phyloP scores from a whole-genome alignment of 257 asterid genomes.

The Galeopsis tetrahit region DNA sequence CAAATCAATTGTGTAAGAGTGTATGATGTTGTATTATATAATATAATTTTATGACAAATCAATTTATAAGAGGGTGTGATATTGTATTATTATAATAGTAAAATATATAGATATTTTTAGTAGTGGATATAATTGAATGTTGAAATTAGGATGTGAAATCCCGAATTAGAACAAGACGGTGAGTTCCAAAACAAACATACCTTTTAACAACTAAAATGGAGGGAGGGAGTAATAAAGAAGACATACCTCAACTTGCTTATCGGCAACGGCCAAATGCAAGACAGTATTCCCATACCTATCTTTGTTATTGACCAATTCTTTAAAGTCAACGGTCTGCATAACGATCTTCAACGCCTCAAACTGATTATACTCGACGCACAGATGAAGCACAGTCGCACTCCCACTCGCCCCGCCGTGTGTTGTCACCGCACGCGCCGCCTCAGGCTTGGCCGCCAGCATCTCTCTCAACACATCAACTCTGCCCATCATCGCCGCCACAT shows the following conservation, averaged over 20 bases:
- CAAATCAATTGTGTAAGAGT: too few species aligned
- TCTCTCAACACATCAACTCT: slow-evolving; percentile 39
- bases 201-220: too few species aligned
- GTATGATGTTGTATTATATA: too few species aligned
- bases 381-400: slow-evolving; percentile 41
- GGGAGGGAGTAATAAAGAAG: too few species aligned
- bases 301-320: slow-evolving; percentile 35
- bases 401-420: background rate
- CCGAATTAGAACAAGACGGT: too few species aligned
- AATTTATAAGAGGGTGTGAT: too few species aligned
- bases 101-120: too few species aligned
- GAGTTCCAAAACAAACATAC: too few species aligned
- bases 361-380: slow-evolving; percentile 48
- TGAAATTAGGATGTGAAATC: too few species aligned
- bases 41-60: too few species aligned
- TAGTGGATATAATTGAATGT: too few species aligned
- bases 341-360: slow-evolving; percentile 39
- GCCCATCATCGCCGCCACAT: slow-evolving; percentile 54
- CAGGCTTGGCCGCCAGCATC: slow-evolving; percentile 25
- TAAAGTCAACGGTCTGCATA: background rate
- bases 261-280: slow-evolving; percentile 41
- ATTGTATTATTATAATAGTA: too few species aligned
- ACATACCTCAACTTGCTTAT: slow-evolving; percentile 41
- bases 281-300: slow-evolving; percentile 45
- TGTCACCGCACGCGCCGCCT: slow-evolving; percentile 36